Evolutionary conservation across 352 stramenopile genomes (phyloP).

Genomic region (Globisporangium canariense): DNA sequence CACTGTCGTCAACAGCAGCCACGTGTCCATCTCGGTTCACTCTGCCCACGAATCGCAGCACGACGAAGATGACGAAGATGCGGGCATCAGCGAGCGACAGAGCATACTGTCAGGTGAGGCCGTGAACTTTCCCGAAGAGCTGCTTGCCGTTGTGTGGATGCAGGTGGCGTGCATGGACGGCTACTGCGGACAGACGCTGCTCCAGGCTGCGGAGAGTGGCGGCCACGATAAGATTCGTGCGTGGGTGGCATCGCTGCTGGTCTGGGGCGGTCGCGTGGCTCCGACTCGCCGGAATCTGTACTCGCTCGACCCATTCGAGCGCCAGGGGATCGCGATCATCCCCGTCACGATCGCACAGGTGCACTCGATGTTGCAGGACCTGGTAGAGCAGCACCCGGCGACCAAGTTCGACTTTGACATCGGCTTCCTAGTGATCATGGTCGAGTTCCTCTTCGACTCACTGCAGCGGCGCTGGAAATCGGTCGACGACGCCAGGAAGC

Average conservation of each 20-base stretch:
- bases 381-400: constrained; percentile 54
- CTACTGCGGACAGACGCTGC: constrained; percentile 77
- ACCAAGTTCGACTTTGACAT: constrained; percentile 78
- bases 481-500: constrained; percentile 28
- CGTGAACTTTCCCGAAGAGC: constrained; percentile 51
- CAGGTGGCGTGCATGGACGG: constrained; percentile 72
- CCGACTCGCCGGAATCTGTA: constrained; percentile 24
- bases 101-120: constrained; percentile 21
- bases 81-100: constrained; percentile 11
- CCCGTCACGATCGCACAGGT: constrained; percentile 58
- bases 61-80: constrained; percentile 5
- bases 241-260: constrained; percentile 70
- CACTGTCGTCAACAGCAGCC: constrained; percentile 5
- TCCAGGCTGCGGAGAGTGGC: constrained; percentile 72
- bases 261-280: constrained; percentile 63
- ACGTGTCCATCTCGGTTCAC: constrained; percentile 17
- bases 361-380: constrained; percentile 41
- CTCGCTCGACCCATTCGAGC: constrained; percentile 64
- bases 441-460: constrained; percentile 75
- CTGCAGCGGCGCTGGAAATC: constrained; percentile 53
- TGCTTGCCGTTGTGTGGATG: constrained; percentile 83
- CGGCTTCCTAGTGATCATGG: constrained; percentile 59
- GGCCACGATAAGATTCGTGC: constrained; percentile 79
- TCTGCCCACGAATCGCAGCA: constrained; percentile 7
- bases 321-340: constrained; percentile 62